phyloP scores from a whole-genome alignment of 352 stramenopile species.

The Phytophthora hybrid region DNA sequence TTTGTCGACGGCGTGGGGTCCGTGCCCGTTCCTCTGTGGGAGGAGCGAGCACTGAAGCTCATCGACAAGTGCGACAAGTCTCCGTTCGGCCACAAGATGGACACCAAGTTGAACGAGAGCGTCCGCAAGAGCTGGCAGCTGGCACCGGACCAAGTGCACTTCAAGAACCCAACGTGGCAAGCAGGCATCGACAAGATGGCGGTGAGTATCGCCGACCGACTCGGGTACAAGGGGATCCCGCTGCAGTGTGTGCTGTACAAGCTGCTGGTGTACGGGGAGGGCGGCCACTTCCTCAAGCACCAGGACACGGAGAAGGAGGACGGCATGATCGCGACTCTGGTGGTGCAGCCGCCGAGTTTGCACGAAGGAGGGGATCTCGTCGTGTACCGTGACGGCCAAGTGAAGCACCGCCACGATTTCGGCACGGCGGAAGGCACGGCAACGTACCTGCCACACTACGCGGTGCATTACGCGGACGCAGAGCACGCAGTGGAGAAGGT shows the following conservation, averaged over 20 bases:
- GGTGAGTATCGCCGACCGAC: slow-evolving; percentile 14
- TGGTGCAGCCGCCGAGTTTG: slow-evolving; percentile 37
- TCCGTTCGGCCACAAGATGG: slow-evolving; percentile 27
- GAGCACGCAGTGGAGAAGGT: slow-evolving; percentile 19
- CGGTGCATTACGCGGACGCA: slow-evolving; percentile 28
- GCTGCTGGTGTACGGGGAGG: slow-evolving; percentile 51
- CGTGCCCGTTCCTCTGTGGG: slow-evolving; percentile 23
- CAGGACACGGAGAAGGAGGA: slow-evolving; percentile 58
- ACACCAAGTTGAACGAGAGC: slow-evolving; percentile 31
- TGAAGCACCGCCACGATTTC: slow-evolving; percentile 5
- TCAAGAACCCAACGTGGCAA: slow-evolving; percentile 16
- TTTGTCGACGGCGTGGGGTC: slow-evolving; percentile 28
- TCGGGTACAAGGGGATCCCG: slow-evolving; percentile 20
- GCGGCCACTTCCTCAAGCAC: slow-evolving; percentile 47
- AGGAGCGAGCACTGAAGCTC: slow-evolving; percentile 15
- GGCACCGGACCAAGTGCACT: slow-evolving; percentile 17
- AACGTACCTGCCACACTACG: slow-evolving; percentile 11
- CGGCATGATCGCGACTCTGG: slow-evolving; percentile 54
- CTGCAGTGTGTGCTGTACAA: slow-evolving; percentile 45
- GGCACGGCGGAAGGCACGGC: slow-evolving; percentile 4
- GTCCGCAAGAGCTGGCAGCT: slow-evolving; percentile 38
- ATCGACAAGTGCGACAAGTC: slow-evolving; percentile 39
- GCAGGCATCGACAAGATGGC: slow-evolving; percentile 7
- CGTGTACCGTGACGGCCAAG: slow-evolving; percentile 11
- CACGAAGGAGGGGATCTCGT: slow-evolving; percentile 27